Conservation (phyloP, 2,329 filamentous ascomycete species). For the Periconia sp. region DNA sequence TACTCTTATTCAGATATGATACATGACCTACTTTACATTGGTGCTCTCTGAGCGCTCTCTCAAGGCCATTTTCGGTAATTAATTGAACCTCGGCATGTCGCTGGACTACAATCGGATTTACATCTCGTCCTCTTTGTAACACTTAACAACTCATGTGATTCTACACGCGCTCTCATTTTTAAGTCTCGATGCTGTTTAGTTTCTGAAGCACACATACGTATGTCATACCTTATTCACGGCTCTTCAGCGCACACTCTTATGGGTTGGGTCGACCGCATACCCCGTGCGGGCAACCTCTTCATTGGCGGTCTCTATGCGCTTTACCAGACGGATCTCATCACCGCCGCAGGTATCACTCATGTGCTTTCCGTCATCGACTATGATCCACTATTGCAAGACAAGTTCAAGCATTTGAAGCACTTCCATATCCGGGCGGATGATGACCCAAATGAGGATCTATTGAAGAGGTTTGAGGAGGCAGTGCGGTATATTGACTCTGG, state of each 20-base stretch:
- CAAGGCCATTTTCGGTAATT: too few relatives aligned
- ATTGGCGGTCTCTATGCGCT: conserved; percentile 52
- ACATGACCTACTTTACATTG: too few relatives aligned
- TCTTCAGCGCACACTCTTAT: conserved; percentile 37
- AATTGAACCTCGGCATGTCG: too few relatives aligned
- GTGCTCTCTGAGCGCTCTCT: too few relatives aligned
- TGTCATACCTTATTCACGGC: conserved; percentile 42
- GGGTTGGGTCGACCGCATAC: conserved; percentile 48
- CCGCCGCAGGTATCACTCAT: conserved; percentile 38
- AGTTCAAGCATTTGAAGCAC: conserved; percentile 35
- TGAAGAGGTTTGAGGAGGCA: conserved; percentile 30
- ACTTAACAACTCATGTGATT: too few relatives aligned
- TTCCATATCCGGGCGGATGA: conserved; percentile 40
- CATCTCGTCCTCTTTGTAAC: too few relatives aligned
- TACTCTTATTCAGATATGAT: too few relatives aligned
- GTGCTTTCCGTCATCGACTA: conserved; percentile 43
- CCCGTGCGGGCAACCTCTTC: conserved; percentile 42
- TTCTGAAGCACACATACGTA: conserved; percentile 15
- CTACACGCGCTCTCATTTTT: too few relatives aligned
- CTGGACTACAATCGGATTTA: too few relatives aligned
- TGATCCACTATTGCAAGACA: conserved; percentile 31
- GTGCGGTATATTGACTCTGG: conserved; percentile 32
- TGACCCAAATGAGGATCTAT: conserved; percentile 37
- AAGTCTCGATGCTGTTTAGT: too few relatives aligned
- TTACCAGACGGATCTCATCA: conserved; percentile 46